Percentiles rank a stretch among this genome's conserved stretches.
These are phyloP conservation scores for Phaeoacremonium minimum DNA, from an alignment of 2,329 filamentous ascomycete species.

Conservation along the genomic window DNA sequence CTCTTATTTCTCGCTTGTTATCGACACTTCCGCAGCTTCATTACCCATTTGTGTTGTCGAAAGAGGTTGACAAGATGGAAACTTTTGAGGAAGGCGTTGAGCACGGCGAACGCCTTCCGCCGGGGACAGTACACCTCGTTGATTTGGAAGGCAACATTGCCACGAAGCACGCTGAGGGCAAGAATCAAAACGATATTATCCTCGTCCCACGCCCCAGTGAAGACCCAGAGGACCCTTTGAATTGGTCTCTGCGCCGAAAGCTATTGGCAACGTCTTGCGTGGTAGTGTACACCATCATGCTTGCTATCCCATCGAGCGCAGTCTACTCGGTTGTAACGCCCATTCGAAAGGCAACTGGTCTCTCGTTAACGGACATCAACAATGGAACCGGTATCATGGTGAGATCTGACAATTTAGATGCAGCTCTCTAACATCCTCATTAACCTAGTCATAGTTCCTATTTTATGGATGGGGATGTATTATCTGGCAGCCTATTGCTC, in stretches of 20 bases:
- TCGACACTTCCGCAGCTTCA: too few relatives aligned
- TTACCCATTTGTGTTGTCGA: too few relatives aligned
- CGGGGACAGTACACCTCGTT: constrained; percentile 37
- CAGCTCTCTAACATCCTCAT: too few relatives aligned
- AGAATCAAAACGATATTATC: constrained; percentile 30
- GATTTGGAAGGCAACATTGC: constrained; percentile 24
- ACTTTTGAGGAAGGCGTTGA: neutral
- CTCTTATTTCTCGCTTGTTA: too few relatives aligned
- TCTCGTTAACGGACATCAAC: constrained; percentile 29
- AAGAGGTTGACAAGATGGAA: too few relatives aligned
- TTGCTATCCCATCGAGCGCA: constrained; percentile 31
- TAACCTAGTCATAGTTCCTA: constrained; percentile 26
- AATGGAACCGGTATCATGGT: constrained; percentile 32
- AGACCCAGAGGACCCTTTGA: constrained; percentile 32
- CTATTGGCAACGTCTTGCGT: constrained; percentile 19
- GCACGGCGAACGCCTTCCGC: constrained; percentile 9
- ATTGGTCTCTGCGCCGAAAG: constrained; percentile 28
- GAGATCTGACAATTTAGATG: neutral
- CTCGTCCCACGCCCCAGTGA: constrained; percentile 28
- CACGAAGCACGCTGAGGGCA: constrained; percentile 17
- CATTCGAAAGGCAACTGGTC: constrained; percentile 22
- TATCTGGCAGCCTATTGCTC: constrained; percentile 24
- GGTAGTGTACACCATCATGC: constrained; percentile 32
- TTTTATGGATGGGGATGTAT: constrained; percentile 27
- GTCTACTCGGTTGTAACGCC: constrained; percentile 34